Evolutionary conservation across 2,329 filamentous ascomycete species (phyloP).

Genomic region (Talaromyces sp.): DNA sequence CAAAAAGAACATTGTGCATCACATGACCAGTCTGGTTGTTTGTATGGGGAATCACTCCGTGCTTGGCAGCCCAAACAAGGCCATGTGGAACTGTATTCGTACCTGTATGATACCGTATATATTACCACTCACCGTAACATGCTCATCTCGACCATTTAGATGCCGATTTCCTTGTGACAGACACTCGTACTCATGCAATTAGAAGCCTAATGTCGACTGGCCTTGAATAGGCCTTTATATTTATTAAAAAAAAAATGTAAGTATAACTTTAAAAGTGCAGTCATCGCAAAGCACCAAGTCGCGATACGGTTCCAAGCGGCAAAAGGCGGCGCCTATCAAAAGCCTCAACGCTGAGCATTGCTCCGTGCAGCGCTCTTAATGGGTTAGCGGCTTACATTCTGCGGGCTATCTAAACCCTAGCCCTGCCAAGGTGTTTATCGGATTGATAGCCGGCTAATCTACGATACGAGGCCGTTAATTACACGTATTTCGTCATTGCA

Average conservation of each 20-base stretch:
- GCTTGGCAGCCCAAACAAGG: background rate
- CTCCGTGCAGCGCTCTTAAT: background rate
- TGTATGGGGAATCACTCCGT: background rate
- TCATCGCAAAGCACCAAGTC: background rate
- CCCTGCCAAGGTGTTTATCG: background rate
- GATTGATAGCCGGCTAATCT: conserved; percentile 1
- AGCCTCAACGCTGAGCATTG: background rate
- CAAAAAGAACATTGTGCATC: conserved; percentile 3
- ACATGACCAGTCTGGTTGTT: background rate
- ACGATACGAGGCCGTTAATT: background rate
- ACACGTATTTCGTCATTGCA: background rate
- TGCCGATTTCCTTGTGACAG: no score
- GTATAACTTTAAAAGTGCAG: no score
- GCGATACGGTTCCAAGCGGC: conserved; percentile 3
- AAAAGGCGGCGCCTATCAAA: background rate
- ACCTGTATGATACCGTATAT: background rate
- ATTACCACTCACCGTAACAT: background rate
- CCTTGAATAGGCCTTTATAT: background rate
- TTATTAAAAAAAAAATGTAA: background rate
- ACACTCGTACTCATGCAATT: no score
- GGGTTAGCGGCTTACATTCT: conserved; percentile 1
- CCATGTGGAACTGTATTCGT: background rate
- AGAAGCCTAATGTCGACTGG: no score
- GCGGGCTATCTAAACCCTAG: conserved; percentile 1
- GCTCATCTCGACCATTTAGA: background rate